Base-by-base conservation (phyloP, 78 protist species). In the Dictyostelium purpureum region DNA sequence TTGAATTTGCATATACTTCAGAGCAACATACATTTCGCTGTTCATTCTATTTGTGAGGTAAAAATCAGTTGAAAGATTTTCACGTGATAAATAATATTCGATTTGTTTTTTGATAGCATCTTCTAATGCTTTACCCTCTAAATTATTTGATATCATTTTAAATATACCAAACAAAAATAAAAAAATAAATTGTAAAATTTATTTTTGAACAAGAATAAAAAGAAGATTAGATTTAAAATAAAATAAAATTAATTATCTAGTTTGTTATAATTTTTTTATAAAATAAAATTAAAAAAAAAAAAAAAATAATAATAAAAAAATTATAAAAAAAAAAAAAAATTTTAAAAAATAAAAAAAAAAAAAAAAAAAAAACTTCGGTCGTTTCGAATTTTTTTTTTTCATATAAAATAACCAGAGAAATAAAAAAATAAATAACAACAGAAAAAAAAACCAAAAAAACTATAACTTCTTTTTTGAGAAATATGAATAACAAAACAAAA, bases 21-120 rank as follows among this genome's bases (percentile, higher is more conserved):
- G n/a, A 18, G 89, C 83, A 24, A 93, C 82, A 31, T 35, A 87
- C 89, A 85, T 93, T 37, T 93, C 81, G 11, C 52, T 26, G 24
- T 65, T 59, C 96, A 93, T 93, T 45, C 81, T 83, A n/a, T 33
- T 11, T 2, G 73, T 70, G 0, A 93, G 70, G 65, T 47, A 93
- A 18, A 16, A 19, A 51, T 93, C 96, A 33, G 54, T 67, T 49
- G 94, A 21, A 10, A 93, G 42, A 59, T 93, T 93, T 31, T 93
- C 87, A 35, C 92, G 77, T 14, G 94, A 87, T 38, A 93, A 79
- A 40, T 93, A 93, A 63, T 78, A 93, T 26, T 87, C 89, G 1
- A 93, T 76, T 81, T 93, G 96, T 28, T 51, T 70, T 63, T 31
- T 61, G 21, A 93, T 77, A 3, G 49, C 59, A 57, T 88, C 94